Evolutionary conservation across 139 green algal genomes (phyloP), one percentile per base, ranked within the genome.

Genomic region (Tetradesmus obliquus): DNA sequence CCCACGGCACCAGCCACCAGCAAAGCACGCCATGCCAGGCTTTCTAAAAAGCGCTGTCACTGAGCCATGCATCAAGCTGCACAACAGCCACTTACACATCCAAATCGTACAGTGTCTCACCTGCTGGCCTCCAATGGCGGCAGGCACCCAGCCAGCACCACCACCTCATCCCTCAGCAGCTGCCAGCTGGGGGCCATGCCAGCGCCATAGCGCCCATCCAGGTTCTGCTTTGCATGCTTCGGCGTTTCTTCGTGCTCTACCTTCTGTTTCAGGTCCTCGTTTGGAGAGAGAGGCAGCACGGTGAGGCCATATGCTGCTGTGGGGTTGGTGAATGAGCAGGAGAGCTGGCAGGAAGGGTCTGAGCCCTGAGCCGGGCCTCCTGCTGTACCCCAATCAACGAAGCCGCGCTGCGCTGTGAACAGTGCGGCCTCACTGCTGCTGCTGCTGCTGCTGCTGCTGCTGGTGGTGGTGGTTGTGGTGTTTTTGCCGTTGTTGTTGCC

Each of bases 131-230:
- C 62, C 3, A 32, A 54, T 15, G 90, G 90, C 12, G 93, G 92
- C 66, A 80, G 81, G 87, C 93, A 95, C 55, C 93, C 93, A 22
- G 89, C 90, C 82, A 95, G n/a, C 54, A 95, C 19, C 51, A 95
- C 87, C 53, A 95, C 91, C 87, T 94, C 93, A 53, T 93, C 91
- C 13, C 55, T 71, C 85, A 81, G 76, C 72, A 95, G 89, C 91
- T 95, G 93, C 79, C 91, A 95, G 15, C 79, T 88, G 3, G 93
- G 88, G 0, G 88, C 57, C 10, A 60, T 22, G 0, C 79, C 3
- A 2, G 24, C 5, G 6, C 79, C 55, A 22, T 69, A 91, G 1
- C 58, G 24, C 0, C 58, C 76, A 66, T 86, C 57, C 0, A 91
- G 58, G 24, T 91, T 91, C 24, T 82, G 32, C 24, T 54, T 66